Conservation (phyloP, 2,329 filamentous ascomycete species). For the Ophiostoma novo-ulmi region DNA sequence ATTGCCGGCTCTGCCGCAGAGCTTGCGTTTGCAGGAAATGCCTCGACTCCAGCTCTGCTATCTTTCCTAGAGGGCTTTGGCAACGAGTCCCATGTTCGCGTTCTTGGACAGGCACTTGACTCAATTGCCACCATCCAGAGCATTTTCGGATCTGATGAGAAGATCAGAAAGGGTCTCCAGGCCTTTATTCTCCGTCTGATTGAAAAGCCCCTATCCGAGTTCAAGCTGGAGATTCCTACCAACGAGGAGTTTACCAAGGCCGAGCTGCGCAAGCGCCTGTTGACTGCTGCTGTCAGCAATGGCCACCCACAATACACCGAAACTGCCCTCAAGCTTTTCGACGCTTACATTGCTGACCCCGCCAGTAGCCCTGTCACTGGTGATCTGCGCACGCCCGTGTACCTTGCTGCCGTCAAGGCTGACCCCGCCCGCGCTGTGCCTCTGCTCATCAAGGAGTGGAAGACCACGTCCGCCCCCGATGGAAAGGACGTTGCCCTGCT, state of each 20-base stretch:
- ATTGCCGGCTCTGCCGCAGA: slow-evolving; percentile 86
- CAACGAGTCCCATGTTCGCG: slow-evolving; percentile 75
- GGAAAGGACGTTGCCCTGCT: slow-evolving; percentile 81
- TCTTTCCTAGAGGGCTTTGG: slow-evolving; percentile 81
- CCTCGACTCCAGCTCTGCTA: slow-evolving; percentile 73
- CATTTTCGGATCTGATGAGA: slow-evolving; percentile 74
- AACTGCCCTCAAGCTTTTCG: slow-evolving; percentile 74
- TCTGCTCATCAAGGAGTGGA: slow-evolving; percentile 78
- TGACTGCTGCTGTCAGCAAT: slow-evolving; percentile 67
- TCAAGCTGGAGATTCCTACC: slow-evolving; percentile 80
- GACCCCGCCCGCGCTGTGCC: slow-evolving; percentile 66
- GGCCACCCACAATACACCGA: slow-evolving; percentile 69
- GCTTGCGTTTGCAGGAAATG: slow-evolving; percentile 80
- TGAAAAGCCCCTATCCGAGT: slow-evolving; percentile 64
- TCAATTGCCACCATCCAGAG: slow-evolving; percentile 72
- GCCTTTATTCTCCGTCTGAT: slow-evolving; percentile 76
- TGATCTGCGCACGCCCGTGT: slow-evolving; percentile 74
- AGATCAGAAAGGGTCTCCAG: slow-evolving; percentile 66
- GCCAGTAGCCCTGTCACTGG: slow-evolving; percentile 69
- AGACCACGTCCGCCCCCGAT: slow-evolving; percentile 76
- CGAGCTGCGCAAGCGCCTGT: slow-evolving; percentile 76
- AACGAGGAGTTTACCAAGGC: slow-evolving; percentile 76
- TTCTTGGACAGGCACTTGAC: slow-evolving; percentile 80
- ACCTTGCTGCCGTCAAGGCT: slow-evolving; percentile 66
- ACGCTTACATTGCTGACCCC: slow-evolving; percentile 67